phyloP scores from a whole-genome alignment of 345 rosid species.

The Populus tremula region DNA sequence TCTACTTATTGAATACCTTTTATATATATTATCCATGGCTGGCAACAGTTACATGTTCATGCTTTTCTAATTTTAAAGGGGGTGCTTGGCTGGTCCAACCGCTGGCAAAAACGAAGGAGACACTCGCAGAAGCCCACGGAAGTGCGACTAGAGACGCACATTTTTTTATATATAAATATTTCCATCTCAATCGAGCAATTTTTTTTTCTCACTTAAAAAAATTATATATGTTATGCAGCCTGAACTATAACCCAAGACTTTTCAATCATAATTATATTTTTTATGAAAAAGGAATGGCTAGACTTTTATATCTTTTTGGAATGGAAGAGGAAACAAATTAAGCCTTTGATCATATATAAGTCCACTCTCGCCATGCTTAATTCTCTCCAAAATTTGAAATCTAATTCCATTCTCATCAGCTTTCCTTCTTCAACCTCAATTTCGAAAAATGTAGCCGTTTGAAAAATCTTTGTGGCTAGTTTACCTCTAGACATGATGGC shows the following conservation, averaged over 20 bases:
- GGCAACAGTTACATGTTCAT: no score
- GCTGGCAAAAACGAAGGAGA: no score
- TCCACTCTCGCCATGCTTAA: neutral
- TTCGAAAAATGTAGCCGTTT: slow-evolving; percentile 36
- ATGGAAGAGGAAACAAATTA: neutral
- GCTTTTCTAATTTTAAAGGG: no score
- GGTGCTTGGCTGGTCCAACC: no score
- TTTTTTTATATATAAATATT: no score
- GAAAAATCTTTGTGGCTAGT: slow-evolving; percentile 1
- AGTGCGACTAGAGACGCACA: no score
- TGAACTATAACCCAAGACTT: neutral
- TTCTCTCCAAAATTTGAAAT: neutral
- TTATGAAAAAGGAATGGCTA: neutral
- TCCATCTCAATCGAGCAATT: no score
- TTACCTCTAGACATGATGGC: neutral
- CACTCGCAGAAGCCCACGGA: no score
- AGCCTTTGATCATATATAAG: neutral
- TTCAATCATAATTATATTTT: neutral
- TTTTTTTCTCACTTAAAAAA: no score
- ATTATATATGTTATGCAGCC: no score
- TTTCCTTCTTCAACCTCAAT: slow-evolving; percentile 20
- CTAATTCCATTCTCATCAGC: neutral
- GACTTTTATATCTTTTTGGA: neutral
- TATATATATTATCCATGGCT: no score
- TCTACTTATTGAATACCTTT: neutral